Evolutionary conservation across 257 asterid genomes (phyloP).

Genomic region (Avicennia marina): DNA sequence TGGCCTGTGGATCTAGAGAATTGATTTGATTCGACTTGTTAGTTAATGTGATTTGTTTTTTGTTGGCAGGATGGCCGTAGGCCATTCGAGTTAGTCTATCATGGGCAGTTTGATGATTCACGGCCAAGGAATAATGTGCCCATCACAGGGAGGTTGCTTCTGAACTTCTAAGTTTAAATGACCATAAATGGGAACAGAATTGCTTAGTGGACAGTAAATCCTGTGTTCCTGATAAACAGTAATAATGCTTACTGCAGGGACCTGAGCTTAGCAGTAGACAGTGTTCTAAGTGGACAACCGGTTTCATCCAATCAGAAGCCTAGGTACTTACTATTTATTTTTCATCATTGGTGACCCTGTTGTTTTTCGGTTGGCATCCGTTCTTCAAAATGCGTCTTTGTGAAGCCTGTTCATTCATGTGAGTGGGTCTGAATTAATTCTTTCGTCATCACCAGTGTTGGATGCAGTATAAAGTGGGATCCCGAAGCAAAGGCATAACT

Average conservation of each 20-base stretch:
- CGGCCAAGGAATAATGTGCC: constrained; percentile 61
- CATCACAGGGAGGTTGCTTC: constrained; percentile 75
- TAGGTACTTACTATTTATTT: constrained; percentile 37
- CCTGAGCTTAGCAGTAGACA: constrained; percentile 77
- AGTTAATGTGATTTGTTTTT: constrained; percentile 1
- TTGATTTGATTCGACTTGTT: constrained; percentile 4
- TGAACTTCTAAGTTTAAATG: background rate
- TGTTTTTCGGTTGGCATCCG: background rate
- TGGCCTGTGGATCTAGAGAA: background rate
- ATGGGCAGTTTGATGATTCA: constrained; percentile 93
- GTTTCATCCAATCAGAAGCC: constrained; percentile 66
- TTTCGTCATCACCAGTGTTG: constrained; percentile 43
- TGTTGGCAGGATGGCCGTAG: constrained; percentile 76
- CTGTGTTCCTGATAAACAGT: background rate
- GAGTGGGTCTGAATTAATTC: constrained; percentile 7
- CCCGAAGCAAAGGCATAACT: constrained; percentile 42
- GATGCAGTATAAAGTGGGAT: constrained; percentile 95
- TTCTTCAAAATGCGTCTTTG: background rate
- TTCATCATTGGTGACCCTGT: background rate
- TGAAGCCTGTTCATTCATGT: background rate
- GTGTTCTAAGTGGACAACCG: constrained; percentile 74
- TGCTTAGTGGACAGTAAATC: background rate
- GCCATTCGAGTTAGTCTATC: constrained; percentile 92
- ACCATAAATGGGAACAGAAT: background rate
- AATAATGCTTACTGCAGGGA: constrained; percentile 44